phyloP scores from a whole-genome alignment of 495 filamentous ascomycete genomes.

The Aspergillus diversus region DNA sequence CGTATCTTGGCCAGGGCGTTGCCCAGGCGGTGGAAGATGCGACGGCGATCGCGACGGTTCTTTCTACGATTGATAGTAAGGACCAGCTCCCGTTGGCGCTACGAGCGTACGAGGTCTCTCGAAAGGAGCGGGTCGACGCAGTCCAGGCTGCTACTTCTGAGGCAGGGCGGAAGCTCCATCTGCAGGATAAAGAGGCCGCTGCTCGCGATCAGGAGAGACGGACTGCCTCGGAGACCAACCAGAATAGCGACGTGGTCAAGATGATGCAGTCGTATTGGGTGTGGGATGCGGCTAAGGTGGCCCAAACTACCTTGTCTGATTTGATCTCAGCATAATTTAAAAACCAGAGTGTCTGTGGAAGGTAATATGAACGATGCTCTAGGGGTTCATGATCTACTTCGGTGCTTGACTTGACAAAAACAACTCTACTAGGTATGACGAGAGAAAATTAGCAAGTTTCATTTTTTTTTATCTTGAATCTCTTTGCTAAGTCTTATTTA shows the following conservation, averaged over 20 bases:
- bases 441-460: too few species aligned
- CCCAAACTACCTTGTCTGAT: neutral
- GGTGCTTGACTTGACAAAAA: too few species aligned
- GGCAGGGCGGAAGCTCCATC: neutral
- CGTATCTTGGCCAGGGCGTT: neutral
- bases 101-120: neutral
- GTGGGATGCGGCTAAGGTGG: neutral
- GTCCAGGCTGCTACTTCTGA: neutral
- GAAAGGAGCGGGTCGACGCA: neutral
- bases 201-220: neutral
- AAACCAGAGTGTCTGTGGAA: too few species aligned
- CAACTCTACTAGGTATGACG: too few species aligned
- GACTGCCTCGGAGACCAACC: neutral
- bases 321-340: neutral
- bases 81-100: neutral
- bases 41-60: neutral
- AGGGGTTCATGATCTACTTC: too few species aligned
- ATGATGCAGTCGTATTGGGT: neutral
- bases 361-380: too few species aligned
- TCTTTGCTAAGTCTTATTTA: too few species aligned
- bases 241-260: slow-evolving; percentile 1
- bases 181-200: neutral
- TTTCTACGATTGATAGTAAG: neutral
- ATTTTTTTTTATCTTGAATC: too few species aligned
- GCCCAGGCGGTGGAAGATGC: neutral